Conservation (phyloP, 495 filamentous ascomycete species). For the Neurospora sp. region DNA sequence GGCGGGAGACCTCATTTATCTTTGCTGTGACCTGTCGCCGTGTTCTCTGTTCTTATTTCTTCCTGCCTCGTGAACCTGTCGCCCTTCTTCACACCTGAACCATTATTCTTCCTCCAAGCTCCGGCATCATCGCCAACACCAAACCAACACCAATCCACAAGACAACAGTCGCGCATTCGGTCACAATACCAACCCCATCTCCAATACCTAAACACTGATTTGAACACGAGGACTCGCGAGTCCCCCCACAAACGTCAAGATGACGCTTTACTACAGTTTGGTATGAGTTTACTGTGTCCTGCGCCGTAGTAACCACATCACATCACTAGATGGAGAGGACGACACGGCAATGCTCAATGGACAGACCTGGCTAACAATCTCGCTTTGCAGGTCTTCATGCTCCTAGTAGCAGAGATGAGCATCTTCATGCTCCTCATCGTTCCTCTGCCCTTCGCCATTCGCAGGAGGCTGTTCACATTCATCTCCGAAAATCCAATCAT, state of each 20-base stretch:
- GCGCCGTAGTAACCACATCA: neutral
- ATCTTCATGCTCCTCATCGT: slow-evolving; percentile 88
- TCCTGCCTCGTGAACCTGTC: neutral
- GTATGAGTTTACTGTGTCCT: slow-evolving; percentile 45
- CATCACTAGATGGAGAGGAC: neutral
- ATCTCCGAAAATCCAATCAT: slow-evolving; percentile 74
- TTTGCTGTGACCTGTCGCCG: neutral
- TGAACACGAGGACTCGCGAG: neutral
- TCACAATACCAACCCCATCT: neutral
- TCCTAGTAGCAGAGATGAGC: slow-evolving; percentile 87
- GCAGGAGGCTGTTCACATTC: slow-evolving; percentile 78
- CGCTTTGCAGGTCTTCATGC: slow-evolving; percentile 68
- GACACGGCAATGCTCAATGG: neutral
- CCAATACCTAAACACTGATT: neutral
- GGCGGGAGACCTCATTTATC: neutral
- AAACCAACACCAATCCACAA: neutral
- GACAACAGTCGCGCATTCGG: neutral
- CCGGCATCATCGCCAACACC: slow-evolving; percentile 1
- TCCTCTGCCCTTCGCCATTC: slow-evolving; percentile 77
- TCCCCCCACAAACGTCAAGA: slow-evolving; percentile 35
- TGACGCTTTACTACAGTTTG: slow-evolving; percentile 98
- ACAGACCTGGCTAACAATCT: slow-evolving; percentile 14
- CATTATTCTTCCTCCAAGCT: neutral
- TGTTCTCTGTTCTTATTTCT: neutral
- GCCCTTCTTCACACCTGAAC: neutral